A percentile compares a stretch with the other conserved stretches of the same genome.
These are phyloP conservation scores for Zarea fungicola DNA, from an alignment of 2,329 filamentous ascomycete genomes.

Conservation along the genomic window DNA sequence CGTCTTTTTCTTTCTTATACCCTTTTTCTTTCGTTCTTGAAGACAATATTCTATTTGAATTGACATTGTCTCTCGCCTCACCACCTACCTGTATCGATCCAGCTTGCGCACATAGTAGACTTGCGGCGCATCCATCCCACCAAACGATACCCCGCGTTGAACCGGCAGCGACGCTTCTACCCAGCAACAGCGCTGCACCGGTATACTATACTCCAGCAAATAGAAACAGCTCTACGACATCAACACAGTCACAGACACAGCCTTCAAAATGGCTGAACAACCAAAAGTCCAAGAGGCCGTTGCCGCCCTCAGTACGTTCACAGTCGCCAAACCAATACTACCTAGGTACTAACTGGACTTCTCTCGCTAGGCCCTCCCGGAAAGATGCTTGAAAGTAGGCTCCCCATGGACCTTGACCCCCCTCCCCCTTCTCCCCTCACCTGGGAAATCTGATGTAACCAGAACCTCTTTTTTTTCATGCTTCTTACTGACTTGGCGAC, in stretches of 20 bases:
- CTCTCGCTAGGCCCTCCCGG: slow-evolving; percentile 50
- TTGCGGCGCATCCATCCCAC: too few species aligned
- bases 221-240: background rate
- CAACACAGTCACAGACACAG: slow-evolving; percentile 11
- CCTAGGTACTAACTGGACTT: slow-evolving; percentile 20
- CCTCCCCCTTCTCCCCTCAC: background rate
- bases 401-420: too few species aligned
- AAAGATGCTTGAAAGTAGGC: slow-evolving; percentile 65
- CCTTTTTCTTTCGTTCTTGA: slow-evolving; percentile 2
- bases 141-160: slow-evolving; percentile 5
- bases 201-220: background rate
- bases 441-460: slow-evolving; percentile 9
- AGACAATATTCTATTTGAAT: too few species aligned
- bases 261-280: slow-evolving; percentile 38
- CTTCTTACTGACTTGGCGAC: slow-evolving; percentile 9
- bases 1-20: slow-evolving; percentile 7
- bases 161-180: too few species aligned
- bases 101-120: too few species aligned
- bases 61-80: too few species aligned
- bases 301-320: slow-evolving; percentile 17
- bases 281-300: slow-evolving; percentile 28
- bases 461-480: slow-evolving; percentile 7
- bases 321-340: background rate
- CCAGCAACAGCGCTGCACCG: background rate
- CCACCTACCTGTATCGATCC: too few species aligned